Evolutionary conservation across 1,284 basidiomycete genomes (phyloP).

Genomic region (Ceratobasidium sp.): DNA sequence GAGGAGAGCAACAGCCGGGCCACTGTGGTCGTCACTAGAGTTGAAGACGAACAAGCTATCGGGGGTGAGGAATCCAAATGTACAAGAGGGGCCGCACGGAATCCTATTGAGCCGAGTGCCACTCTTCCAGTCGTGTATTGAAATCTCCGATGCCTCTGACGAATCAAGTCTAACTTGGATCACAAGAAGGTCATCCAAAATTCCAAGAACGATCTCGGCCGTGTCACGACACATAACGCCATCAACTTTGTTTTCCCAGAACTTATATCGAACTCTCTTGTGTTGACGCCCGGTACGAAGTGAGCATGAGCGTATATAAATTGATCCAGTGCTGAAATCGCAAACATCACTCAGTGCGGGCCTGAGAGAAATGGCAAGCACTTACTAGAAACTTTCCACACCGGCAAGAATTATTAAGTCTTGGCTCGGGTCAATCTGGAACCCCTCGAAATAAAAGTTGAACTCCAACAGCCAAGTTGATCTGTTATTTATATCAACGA

Average conservation of each 20-base stretch:
- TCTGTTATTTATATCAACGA: not conserved
- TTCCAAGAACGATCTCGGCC: not conserved
- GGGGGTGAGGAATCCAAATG: slow-evolving; percentile 22
- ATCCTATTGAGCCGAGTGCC: slow-evolving; percentile 21
- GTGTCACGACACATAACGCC: not conserved
- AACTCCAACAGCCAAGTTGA: not conserved
- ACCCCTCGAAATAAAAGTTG: slow-evolving; percentile 14
- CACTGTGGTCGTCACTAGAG: not conserved
- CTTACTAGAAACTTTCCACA: not conserved
- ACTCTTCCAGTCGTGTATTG: slow-evolving; percentile 27
- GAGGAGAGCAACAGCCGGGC: not conserved
- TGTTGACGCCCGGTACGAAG: too few species aligned
- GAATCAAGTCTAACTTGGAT: slow-evolving; percentile 18
- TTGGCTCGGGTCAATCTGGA: slow-evolving; percentile 35
- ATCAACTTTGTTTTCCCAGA: not conserved
- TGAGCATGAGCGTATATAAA: too few species aligned
- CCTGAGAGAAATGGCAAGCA: not conserved
- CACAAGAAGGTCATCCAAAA: not conserved
- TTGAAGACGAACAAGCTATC: slow-evolving; percentile 5
- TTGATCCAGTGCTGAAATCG: too few species aligned
- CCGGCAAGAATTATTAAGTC: slow-evolving; percentile 6
- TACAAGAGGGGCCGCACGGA: slow-evolving; percentile 15
- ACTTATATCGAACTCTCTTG: too few species aligned
- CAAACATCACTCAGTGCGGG: not conserved
- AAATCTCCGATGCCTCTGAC: slow-evolving; percentile 17